phyloP scores from a whole-genome alignment of 164 flowering plant species.

The Pachysandra terminalis region DNA sequence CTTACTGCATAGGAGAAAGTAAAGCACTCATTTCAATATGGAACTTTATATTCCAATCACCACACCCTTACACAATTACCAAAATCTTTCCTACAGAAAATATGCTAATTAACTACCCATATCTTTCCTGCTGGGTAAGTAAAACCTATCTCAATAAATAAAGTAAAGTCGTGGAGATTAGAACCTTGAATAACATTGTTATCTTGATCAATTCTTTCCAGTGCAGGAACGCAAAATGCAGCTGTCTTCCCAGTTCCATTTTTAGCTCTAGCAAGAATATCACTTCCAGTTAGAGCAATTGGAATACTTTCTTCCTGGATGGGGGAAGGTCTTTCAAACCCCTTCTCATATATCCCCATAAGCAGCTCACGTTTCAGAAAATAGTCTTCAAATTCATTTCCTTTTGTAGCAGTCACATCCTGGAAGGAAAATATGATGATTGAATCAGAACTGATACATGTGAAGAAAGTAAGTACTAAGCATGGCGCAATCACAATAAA shows the following conservation, averaged over 20 bases:
- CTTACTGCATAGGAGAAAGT: neutral
- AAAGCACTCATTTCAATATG: neutral
- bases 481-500: no score
- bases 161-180: slow-evolving; percentile 5
- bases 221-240: slow-evolving; percentile 96
- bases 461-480: neutral
- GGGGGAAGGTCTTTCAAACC: slow-evolving; percentile 79
- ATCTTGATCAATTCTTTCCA: slow-evolving; percentile 96
- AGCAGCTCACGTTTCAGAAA: slow-evolving; percentile 73
- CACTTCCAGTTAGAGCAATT: slow-evolving; percentile 77
- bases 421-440: slow-evolving; percentile 17
- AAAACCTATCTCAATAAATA: neutral
- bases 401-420: slow-evolving; percentile 86
- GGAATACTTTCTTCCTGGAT: slow-evolving; percentile 86
- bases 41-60: neutral
- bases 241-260: slow-evolving; percentile 98
- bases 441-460: slow-evolving; percentile 2
- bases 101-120: neutral
- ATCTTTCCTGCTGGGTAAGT: neutral
- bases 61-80: neutral
- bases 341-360: slow-evolving; percentile 84
- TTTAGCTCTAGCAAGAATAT: slow-evolving; percentile 83
- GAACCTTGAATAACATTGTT: slow-evolving; percentile 95
- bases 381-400: slow-evolving; percentile 84
- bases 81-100: neutral